phyloP scores from a whole-genome alignment of 306 rosid species.

The Glycyrrhiza uralensis region DNA sequence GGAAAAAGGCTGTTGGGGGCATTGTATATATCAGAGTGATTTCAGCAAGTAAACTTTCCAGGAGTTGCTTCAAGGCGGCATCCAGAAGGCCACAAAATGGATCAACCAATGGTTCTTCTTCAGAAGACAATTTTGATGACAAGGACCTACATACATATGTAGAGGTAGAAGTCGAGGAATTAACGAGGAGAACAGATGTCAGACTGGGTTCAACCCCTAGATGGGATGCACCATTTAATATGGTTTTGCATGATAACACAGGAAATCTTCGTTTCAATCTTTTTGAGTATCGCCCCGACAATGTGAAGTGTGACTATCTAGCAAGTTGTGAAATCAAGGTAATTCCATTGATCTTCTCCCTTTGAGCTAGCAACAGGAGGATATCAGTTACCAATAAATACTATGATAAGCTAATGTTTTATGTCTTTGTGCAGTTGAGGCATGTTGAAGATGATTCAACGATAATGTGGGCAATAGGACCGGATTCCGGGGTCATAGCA shows the following conservation, averaged over 20 bases:
- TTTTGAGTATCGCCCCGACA: constrained; percentile 57
- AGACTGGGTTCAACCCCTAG: constrained; percentile 69
- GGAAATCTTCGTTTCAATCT: constrained; percentile 80
- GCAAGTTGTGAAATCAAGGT: constrained; percentile 95
- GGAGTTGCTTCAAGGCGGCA: constrained; percentile 64
- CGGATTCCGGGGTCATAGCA: constrained; percentile 73
- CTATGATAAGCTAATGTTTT: constrained; percentile 22
- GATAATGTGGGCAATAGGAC: constrained; percentile 86
- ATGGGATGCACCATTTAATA: constrained; percentile 91
- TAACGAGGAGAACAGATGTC: constrained; percentile 71
- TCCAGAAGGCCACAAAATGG: constrained; percentile 50
- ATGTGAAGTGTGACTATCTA: constrained; percentile 80
- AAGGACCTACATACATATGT: constrained; percentile 80
- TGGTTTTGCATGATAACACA: constrained; percentile 79
- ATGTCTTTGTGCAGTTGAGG: constrained; percentile 56
- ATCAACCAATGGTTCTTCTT: constrained; percentile 40
- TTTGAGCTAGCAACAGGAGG: constrained; percentile 13
- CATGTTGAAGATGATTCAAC: constrained; percentile 93
- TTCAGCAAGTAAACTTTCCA: constrained; percentile 73
- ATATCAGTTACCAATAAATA: constrained; percentile 8
- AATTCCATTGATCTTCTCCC: constrained; percentile 15
- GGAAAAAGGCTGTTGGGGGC: constrained; percentile 85
- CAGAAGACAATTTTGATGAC: constrained; percentile 50
- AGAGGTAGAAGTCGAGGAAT: constrained; percentile 82
- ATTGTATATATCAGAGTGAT: constrained; percentile 70